Evolutionary conservation across 176 grass and related monocot species (phyloP).

Genomic region (Oryza glaberrima): DNA sequence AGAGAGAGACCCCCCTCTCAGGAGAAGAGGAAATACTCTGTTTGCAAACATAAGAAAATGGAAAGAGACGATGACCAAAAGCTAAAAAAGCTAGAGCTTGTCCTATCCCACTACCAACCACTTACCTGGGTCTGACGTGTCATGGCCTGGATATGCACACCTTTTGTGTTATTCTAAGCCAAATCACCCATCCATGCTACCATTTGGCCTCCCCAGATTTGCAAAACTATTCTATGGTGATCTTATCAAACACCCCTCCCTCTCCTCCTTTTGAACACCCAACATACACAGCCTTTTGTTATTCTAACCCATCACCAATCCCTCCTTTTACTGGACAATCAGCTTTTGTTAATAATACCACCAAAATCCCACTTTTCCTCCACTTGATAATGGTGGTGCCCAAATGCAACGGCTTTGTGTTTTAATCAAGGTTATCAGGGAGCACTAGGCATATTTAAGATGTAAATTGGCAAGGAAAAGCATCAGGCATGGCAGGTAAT

Average conservation of each 20-base stretch:
- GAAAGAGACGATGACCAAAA: constrained; percentile 50
- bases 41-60: constrained; percentile 52
- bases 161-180: constrained; percentile 57
- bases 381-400: constrained; percentile 58
- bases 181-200: constrained; percentile 42
- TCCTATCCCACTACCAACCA: constrained; percentile 74
- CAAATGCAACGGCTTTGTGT: constrained; percentile 52
- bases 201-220: constrained; percentile 53
- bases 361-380: constrained; percentile 60
- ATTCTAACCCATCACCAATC: constrained; percentile 52
- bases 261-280: constrained; percentile 35
- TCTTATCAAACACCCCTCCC: constrained; percentile 35
- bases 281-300: constrained; percentile 43
- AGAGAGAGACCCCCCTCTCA: constrained; percentile 36
- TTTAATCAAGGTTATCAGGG: constrained; percentile 52
- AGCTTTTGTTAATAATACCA: constrained; percentile 52
- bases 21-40: constrained; percentile 46
- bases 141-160: constrained; percentile 51
- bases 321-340: constrained; percentile 48
- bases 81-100: constrained; percentile 67
- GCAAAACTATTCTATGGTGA: constrained; percentile 34
- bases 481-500: constrained; percentile 37
- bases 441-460: constrained; percentile 62
- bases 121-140: constrained; percentile 64
- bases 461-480: constrained; percentile 38